Percentiles rank a stretch among this genome's conserved stretches.
phyloP scores from a whole-genome alignment of 257 asterid species.

The Buddleja alternifolia region DNA sequence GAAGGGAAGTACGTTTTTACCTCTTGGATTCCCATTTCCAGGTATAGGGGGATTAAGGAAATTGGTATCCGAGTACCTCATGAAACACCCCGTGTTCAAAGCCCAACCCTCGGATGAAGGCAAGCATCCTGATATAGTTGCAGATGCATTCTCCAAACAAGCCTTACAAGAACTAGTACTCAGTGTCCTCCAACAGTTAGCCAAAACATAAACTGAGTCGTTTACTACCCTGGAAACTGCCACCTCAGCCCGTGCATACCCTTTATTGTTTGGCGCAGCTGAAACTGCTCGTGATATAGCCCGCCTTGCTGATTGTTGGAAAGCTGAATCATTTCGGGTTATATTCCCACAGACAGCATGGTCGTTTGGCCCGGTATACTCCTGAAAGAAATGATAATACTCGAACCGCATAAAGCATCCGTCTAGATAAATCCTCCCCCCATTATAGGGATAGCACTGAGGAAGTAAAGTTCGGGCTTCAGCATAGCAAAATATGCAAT shows the following conservation, averaged over 20 bases:
- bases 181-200: constrained; percentile 47
- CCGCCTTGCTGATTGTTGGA: constrained; percentile 31
- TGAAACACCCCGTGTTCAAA: constrained; percentile 20
- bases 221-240: too few relatives aligned
- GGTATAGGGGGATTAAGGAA: constrained; percentile 24
- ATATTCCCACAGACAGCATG: too few relatives aligned
- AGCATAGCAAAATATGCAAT: constrained; percentile 58
- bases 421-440: constrained; percentile 53
- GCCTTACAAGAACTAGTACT: constrained; percentile 33
- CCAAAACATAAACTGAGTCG: constrained; percentile 36
- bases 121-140: constrained; percentile 5
- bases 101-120: too few relatives aligned
- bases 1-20: background rate
- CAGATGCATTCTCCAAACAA: constrained; percentile 46
- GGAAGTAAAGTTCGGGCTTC: constrained; percentile 58
- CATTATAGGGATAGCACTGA: constrained; percentile 49
- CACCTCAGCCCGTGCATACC: constrained; percentile 31
- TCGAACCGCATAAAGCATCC: constrained; percentile 64
- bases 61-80: constrained; percentile 43
- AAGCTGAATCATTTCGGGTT: background rate
- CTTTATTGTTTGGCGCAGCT: constrained; percentile 33
- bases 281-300: constrained; percentile 39
- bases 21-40: constrained; percentile 16
- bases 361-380: constrained; percentile 25
- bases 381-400: constrained; percentile 47